Evolutionary conservation across 495 filamentous ascomycete genomes (phyloP).

Genomic region (Lasiosphaeria miniovina): DNA sequence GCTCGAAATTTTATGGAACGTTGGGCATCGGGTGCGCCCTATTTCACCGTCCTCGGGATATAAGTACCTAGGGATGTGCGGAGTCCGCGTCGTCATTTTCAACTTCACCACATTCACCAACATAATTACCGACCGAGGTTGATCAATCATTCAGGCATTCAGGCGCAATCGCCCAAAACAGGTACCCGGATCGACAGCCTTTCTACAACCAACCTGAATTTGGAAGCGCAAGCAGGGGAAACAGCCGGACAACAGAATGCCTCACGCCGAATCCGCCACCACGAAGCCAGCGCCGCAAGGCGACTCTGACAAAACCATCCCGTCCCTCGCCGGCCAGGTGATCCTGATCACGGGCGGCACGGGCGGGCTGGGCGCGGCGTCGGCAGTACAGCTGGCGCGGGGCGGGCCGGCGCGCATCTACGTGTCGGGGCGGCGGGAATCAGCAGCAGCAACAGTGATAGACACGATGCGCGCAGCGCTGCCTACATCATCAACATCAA

Average conservation of each 20-base stretch:
- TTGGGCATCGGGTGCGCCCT: background rate
- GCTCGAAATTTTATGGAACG: background rate
- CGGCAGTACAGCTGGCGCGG: constrained; percentile 58
- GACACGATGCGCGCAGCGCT: constrained; percentile 8
- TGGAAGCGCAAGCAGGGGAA: too few species aligned
- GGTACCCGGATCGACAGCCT: too few species aligned
- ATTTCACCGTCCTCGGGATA: too few species aligned
- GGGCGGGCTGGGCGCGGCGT: constrained; percentile 56
- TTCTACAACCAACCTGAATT: too few species aligned
- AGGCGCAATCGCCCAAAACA: too few species aligned
- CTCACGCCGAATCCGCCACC: background rate
- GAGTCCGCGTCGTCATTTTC: too few species aligned
- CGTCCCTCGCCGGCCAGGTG: constrained; percentile 42
- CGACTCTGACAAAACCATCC: background rate
- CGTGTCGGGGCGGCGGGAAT: constrained; percentile 42
- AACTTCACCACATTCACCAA: too few species aligned
- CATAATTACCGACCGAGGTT: too few species aligned
- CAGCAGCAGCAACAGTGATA: constrained; percentile 13
- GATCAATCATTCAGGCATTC: too few species aligned
- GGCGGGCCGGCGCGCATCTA: constrained; percentile 54
- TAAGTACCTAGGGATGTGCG: too few species aligned
- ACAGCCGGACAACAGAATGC: background rate
- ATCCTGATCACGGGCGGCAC: constrained; percentile 65
- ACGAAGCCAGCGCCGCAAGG: background rate
- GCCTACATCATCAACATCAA: constrained; percentile 7